Conservation (phyloP, 495 filamentous ascomycete species). For the Daldinia loculata region DNA sequence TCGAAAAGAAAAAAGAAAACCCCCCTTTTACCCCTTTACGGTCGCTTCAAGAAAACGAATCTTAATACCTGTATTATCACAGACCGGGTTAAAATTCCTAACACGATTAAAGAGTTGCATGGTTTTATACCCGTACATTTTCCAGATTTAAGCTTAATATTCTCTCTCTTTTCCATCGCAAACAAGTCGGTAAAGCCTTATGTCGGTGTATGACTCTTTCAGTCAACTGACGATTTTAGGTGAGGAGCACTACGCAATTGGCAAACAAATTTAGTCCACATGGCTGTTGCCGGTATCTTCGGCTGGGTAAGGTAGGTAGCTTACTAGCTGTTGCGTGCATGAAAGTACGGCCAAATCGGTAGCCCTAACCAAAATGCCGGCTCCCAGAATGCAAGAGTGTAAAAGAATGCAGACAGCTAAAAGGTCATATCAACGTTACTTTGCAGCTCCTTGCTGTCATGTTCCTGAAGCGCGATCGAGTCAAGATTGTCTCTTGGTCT, state of each 20-base stretch:
- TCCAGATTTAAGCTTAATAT: slow-evolving; percentile 5
- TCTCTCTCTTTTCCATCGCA: neutral
- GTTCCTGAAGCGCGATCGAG: neutral
- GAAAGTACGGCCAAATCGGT: slow-evolving; percentile 30
- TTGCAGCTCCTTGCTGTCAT: slow-evolving; percentile 26
- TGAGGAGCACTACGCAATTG: slow-evolving; percentile 9
- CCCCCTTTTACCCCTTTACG: slow-evolving; percentile 22
- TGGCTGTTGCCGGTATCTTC: slow-evolving; percentile 32
- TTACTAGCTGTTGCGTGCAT: slow-evolving; percentile 42
- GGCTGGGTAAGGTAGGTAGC: slow-evolving; percentile 42
- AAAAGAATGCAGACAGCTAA: slow-evolving; percentile 21
- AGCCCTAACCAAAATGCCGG: slow-evolving; percentile 38
- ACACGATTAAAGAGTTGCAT: neutral
- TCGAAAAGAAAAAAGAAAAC: slow-evolving; percentile 12
- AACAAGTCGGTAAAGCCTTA: neutral
- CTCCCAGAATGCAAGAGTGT: slow-evolving; percentile 20
- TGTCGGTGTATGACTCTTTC: slow-evolving; percentile 19
- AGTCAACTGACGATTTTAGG: slow-evolving; percentile 3
- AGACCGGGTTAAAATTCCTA: neutral
- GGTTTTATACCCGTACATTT: neutral
- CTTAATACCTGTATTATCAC: slow-evolving; percentile 2
- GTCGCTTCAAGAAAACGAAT: slow-evolving; percentile 14
- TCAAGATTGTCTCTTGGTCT: neutral
- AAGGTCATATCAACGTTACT: slow-evolving; percentile 37
- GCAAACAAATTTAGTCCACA: slow-evolving; percentile 34